phyloP scores from a whole-genome alignment of 139 green algal species.

The Chlamydomonas eustigma region DNA sequence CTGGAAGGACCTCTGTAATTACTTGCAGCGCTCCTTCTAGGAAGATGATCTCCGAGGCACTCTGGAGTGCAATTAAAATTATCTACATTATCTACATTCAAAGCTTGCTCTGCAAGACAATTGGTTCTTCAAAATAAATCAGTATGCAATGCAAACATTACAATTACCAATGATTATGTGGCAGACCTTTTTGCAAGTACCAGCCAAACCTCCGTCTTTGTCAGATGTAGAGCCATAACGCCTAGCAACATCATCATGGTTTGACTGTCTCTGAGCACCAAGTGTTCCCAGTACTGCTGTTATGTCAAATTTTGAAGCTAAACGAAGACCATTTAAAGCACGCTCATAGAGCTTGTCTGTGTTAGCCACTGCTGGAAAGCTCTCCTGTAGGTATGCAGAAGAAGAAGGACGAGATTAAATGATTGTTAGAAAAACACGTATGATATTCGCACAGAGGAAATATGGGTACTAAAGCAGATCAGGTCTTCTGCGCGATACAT shows the following conservation, averaged over 20 bases:
- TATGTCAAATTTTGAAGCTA: slow-evolving; percentile 24
- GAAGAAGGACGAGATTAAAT: not conserved
- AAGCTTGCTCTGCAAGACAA: too few species aligned
- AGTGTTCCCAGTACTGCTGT: not conserved
- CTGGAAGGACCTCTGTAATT: slow-evolving; percentile 38
- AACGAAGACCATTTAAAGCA: slow-evolving; percentile 24
- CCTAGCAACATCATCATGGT: not conserved
- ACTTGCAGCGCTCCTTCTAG: slow-evolving; percentile 51
- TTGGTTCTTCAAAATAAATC: too few species aligned
- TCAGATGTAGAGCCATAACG: not conserved
- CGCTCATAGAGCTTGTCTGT: slow-evolving; percentile 28
- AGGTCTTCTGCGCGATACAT: too few species aligned
- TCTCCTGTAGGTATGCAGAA: slow-evolving; percentile 6
- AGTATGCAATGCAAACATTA: too few species aligned
- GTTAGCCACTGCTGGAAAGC: not conserved
- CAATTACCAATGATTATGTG: not conserved
- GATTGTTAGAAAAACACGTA: not conserved
- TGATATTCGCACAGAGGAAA: not conserved
- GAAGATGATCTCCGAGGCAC: slow-evolving; percentile 62
- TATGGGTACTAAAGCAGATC: too few species aligned
- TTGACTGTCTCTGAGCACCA: not conserved
- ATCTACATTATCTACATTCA: too few species aligned
- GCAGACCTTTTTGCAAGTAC: not conserved
- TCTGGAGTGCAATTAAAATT: slow-evolving; percentile 31
- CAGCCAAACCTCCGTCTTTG: not conserved